Conservation (phyloP, 2,329 filamentous ascomycete genomes). For the Epichloe gansuensis region DNA sequence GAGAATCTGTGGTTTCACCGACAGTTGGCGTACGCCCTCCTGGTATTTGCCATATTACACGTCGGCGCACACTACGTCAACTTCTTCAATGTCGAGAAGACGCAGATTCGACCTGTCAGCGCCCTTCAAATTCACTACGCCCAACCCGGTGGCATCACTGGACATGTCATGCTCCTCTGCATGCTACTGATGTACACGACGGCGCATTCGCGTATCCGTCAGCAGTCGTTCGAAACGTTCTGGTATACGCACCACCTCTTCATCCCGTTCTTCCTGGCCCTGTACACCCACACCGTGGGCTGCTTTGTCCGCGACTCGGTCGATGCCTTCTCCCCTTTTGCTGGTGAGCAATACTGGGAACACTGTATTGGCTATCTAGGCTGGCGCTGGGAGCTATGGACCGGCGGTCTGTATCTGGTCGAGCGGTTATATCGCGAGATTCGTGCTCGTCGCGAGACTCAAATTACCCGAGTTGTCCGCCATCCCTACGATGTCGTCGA, state of each 20-base stretch:
- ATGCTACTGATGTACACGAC: conserved; percentile 99
- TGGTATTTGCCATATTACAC: conserved; percentile 72
- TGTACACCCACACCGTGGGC: conserved; percentile 91
- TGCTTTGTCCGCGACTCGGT: conserved; percentile 87
- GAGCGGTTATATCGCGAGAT: conserved; percentile 90
- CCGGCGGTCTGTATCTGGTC: conserved; percentile 69
- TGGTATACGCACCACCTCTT: conserved; percentile 99
- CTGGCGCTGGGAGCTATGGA: conserved; percentile 92
- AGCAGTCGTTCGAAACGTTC: conserved; percentile 96
- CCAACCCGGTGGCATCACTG: conserved; percentile 81
- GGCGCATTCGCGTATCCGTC: conserved; percentile 81
- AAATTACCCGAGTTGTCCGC: conserved; percentile 85
- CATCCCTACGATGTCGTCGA: conserved; percentile 97
- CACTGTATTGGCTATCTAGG: conserved; percentile 93
- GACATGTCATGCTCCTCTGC: conserved; percentile 96
- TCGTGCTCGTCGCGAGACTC: conserved; percentile 66
- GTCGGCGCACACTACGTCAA: conserved; percentile 84
- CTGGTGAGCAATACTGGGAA: conserved; percentile 67
- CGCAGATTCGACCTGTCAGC: conserved; percentile 64
- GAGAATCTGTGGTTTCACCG: conserved; percentile 96
- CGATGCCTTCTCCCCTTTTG: conserved; percentile 68
- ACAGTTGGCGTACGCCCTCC: conserved; percentile 79
- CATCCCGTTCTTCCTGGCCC: conserved; percentile 80
- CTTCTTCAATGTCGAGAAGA: conserved; percentile 89
- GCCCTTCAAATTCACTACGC: conserved; percentile 88